A percentile compares a stretch with the other conserved stretches of the same genome.
These are phyloP conservation scores for Trichomonas gallinae DNA, from an alignment of 208 protist species.

Conservation along the genomic window DNA sequence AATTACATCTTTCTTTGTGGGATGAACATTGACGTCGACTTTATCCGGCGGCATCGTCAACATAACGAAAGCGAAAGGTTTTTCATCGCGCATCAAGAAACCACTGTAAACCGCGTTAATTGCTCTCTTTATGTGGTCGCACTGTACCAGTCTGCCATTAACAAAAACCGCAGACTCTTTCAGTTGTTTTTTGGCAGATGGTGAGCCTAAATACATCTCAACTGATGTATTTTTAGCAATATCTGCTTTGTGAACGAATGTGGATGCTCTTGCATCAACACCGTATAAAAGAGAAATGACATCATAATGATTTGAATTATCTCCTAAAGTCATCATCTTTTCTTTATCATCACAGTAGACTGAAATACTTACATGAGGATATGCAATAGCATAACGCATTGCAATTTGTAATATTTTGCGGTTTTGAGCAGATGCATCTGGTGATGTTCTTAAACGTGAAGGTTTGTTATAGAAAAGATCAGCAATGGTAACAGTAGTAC, in stretches of 20 bases:
- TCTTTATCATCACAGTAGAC: not conserved
- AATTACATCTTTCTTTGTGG: slow-evolving; percentile 22
- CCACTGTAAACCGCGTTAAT: not conserved
- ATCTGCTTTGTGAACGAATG: not conserved
- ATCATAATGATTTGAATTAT: not conserved
- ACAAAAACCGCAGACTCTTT: not conserved
- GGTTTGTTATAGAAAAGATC: slow-evolving; percentile 22
- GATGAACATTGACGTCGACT: slow-evolving; percentile 20
- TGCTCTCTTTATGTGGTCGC: not conserved
- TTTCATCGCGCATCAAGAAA: not conserved
- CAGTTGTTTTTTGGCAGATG: not conserved
- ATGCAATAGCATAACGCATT: not conserved
- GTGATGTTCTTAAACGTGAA: not conserved
- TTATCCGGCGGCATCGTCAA: not conserved
- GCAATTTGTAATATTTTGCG: not conserved
- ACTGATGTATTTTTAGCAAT: not conserved
- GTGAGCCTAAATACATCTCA: not conserved
- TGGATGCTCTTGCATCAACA: not conserved
- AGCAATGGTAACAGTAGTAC: not conserved
- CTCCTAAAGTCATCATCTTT: not conserved
- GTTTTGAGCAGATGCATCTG: not conserved
- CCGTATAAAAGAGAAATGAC: not conserved
- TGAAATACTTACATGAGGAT: not conserved
- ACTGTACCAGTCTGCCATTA: not conserved
- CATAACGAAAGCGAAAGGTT: not conserved